phyloP scores from a whole-genome alignment of 495 filamentous ascomycete genomes.

The Penicillium daleae region DNA sequence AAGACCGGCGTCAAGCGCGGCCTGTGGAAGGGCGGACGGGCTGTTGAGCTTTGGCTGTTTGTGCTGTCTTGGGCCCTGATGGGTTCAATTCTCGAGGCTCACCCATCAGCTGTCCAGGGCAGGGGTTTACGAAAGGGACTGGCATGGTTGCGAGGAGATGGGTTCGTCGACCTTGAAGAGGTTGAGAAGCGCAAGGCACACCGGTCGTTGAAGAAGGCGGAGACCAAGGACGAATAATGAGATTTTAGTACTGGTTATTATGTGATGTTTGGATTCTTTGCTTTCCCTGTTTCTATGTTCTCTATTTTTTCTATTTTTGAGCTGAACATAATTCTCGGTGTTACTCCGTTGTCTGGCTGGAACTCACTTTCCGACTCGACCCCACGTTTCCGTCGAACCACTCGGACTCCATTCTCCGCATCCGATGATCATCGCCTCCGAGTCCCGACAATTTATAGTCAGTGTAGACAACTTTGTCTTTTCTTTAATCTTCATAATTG shows the following conservation, averaged over 20 bases:
- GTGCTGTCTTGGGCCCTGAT: slow-evolving; percentile 74
- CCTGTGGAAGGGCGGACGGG: slow-evolving; percentile 77
- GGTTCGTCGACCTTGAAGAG: slow-evolving; percentile 55
- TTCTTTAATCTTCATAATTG: neutral
- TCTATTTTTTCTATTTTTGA: neutral
- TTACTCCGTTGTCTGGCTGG: slow-evolving; percentile 10
- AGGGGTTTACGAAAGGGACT: slow-evolving; percentile 71
- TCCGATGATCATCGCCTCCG: slow-evolving; percentile 1
- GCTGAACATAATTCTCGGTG: neutral
- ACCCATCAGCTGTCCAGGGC: slow-evolving; percentile 68
- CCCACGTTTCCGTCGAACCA: slow-evolving; percentile 15
- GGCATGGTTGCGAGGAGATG: slow-evolving; percentile 73
- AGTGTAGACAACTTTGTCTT: slow-evolving; percentile 1
- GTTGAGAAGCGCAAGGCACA: slow-evolving; percentile 38
- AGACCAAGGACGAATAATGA: slow-evolving; percentile 13
- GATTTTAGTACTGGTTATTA: neutral
- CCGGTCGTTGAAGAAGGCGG: slow-evolving; percentile 32
- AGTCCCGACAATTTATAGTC: slow-evolving; percentile 8
- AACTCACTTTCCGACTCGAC: slow-evolving; percentile 34
- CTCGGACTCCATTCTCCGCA: slow-evolving; percentile 32
- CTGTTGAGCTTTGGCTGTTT: slow-evolving; percentile 84
- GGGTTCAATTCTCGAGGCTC: slow-evolving; percentile 75
- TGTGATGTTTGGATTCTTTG: neutral
- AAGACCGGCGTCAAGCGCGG: slow-evolving; percentile 87
- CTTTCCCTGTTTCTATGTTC: neutral